These are phyloP conservation scores for Rhamnella rubrinervis DNA, from an alignment of 331 rosid species.

Conservation along the genomic window DNA sequence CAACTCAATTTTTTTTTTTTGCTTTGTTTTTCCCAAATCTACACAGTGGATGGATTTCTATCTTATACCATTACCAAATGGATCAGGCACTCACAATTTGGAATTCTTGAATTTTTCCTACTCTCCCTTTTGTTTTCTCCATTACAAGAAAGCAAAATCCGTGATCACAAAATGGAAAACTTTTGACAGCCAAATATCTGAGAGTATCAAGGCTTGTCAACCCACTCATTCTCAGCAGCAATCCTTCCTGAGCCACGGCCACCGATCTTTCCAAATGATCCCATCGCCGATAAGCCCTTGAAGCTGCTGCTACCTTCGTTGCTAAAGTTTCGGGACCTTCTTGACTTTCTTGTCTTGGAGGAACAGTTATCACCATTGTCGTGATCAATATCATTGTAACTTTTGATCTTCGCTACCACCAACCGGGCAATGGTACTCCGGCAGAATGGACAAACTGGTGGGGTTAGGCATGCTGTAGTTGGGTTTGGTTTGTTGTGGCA, in stretches of 20 bases:
- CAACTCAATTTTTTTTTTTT: constrained; percentile 35
- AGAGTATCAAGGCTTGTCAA: constrained; percentile 61
- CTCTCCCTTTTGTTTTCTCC: constrained; percentile 13
- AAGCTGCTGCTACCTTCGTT: constrained; percentile 85
- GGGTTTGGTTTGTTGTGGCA: constrained; percentile 97
- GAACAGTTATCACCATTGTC: constrained; percentile 43
- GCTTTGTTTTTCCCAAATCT: constrained; percentile 58
- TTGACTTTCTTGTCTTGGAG: constrained; percentile 60
- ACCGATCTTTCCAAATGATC: constrained; percentile 68
- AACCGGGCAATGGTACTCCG: constrained; percentile 70
- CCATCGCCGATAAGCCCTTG: constrained; percentile 60
- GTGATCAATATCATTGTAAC: constrained; percentile 43
- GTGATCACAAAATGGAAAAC: constrained; percentile 16
- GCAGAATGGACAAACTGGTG: constrained; percentile 94
- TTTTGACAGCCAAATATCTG: constrained; percentile 27
- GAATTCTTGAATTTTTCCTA: constrained; percentile 27
- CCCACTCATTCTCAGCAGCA: constrained; percentile 64
- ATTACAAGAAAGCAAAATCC: constrained; percentile 23
- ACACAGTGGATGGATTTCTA: constrained; percentile 23
- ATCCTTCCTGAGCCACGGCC: constrained; percentile 76
- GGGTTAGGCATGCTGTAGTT: constrained; percentile 55
- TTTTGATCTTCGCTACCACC: constrained; percentile 58
- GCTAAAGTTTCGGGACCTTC: constrained; percentile 55
- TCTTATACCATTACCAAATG: constrained; percentile 30
- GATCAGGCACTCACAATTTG: constrained; percentile 23